Base-by-base conservation (phyloP, 2,329 filamentous ascomycete genomes). In the Corinectria fuckeliana region DNA sequence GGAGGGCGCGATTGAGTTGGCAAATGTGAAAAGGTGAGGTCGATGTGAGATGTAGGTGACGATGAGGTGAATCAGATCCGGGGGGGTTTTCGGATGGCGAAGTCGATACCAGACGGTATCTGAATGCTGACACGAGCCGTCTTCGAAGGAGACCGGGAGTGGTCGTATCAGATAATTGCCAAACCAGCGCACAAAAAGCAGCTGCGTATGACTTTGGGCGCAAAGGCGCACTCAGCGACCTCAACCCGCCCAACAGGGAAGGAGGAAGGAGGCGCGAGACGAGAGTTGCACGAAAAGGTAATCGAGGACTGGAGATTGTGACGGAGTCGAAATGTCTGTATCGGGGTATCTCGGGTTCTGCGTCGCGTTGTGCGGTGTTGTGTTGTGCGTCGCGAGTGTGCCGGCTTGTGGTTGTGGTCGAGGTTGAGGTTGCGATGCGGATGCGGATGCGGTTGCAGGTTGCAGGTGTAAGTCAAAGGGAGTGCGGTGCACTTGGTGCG, bases 91-190 rank as follows among this genome's bases (percentile, higher is more conserved):
- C 61, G 50, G 58, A 54, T 55, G 45, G 41, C 42, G 65, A 62
- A 32, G 56, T 58, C 28, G 47, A 67, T 48, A 54, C 52, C 56
- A 59, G 56, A 58, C 32, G 59, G 58, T 60, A 56, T 55, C 39
- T 18, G 16, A 39, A 58, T 50, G 50, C 47, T 64, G 51, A 26
- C 51, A 60, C 59, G 41, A 60, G 52, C 30, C 32, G 16, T 20
- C 28, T 56, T 45, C 41, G 44, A 36, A n/a, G 53, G 51, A 54
- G 38, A 42, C 21, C 45, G 49, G 61, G 61, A 62, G 64, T 68
- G 61, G 63, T 54, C 65, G 60, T 69, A 62, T 67, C 62, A 70
- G 56, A 60, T 58, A 63, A 61, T 60, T 48, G 47, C 25, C 21
- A 42, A 26, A 50, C 36, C 42, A 50, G 50, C 25, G 18, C 50